Conservation (phyloP, 257 asterid genomes). For the Lavandula angustifolia region DNA sequence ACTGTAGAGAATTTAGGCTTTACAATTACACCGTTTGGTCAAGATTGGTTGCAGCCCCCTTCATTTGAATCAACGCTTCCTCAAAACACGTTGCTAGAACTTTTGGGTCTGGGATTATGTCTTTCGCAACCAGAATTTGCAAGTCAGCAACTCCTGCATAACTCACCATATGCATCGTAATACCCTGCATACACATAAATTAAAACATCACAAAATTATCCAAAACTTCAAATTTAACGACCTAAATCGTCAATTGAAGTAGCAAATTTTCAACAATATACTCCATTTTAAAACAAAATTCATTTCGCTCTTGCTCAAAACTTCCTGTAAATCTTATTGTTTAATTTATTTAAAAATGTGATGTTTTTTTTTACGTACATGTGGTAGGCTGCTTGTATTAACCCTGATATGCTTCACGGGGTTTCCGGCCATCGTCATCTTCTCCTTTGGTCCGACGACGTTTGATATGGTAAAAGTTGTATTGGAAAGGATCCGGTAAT, state of each 20-base stretch:
- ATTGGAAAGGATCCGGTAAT: slow-evolving; percentile 59
- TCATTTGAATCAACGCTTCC: slow-evolving; percentile 65
- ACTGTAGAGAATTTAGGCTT: too few relatives aligned
- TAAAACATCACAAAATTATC: too few relatives aligned
- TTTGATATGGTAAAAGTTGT: slow-evolving; percentile 77
- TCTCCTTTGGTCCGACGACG: slow-evolving; percentile 63
- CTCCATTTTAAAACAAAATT: too few relatives aligned
- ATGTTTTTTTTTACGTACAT: too few relatives aligned
- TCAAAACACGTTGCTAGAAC: slow-evolving; percentile 65
- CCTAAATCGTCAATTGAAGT: too few relatives aligned
- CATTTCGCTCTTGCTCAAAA: too few relatives aligned
- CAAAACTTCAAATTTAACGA: too few relatives aligned
- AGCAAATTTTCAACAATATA: too few relatives aligned
- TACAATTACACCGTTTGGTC: not conserved
- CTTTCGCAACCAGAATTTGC: slow-evolving; percentile 79
- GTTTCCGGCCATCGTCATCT: slow-evolving; percentile 49
- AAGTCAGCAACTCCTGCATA: slow-evolving; percentile 65
- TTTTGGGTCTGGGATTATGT: slow-evolving; percentile 66
- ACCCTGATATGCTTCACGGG: slow-evolving; percentile 51
- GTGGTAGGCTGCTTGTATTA: slow-evolving; percentile 58
- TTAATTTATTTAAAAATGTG: too few relatives aligned
- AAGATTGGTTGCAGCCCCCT: slow-evolving; percentile 42
- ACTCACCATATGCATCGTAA: slow-evolving; percentile 84
- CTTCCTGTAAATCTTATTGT: too few relatives aligned
- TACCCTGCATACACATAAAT: slow-evolving; percentile 45